phyloP scores from a whole-genome alignment of 2,329 filamentous ascomycete genomes.

The Colletotrichum plurivorum region DNA sequence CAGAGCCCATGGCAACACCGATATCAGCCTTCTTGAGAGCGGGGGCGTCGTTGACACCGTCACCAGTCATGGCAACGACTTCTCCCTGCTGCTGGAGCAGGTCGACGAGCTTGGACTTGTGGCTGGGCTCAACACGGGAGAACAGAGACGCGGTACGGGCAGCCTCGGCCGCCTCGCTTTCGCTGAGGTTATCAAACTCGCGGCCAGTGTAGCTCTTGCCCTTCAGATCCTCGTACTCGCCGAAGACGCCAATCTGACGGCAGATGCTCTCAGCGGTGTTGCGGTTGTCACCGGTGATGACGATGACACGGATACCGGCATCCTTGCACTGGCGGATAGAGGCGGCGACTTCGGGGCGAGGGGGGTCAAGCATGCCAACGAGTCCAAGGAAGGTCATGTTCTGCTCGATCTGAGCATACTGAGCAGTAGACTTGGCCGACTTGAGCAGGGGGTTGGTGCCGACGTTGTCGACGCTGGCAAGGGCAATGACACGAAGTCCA shows the following conservation, averaged over 20 bases:
- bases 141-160: slow-evolving; percentile 91
- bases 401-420: slow-evolving; percentile 91
- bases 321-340: slow-evolving; percentile 92
- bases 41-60: slow-evolving; percentile 98
- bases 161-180: slow-evolving; percentile 84
- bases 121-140: slow-evolving; percentile 93
- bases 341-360: slow-evolving; percentile 88
- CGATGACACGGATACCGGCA: slow-evolving; percentile 95
- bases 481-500: slow-evolving; percentile 93
- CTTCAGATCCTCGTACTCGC: slow-evolving; percentile 81
- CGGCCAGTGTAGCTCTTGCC: slow-evolving; percentile 97
- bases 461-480: slow-evolving; percentile 87
- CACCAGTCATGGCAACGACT: slow-evolving; percentile 99
- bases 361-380: slow-evolving; percentile 96
- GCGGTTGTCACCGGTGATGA: slow-evolving; percentile 98
- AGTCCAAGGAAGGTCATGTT: slow-evolving; percentile 95
- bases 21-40: slow-evolving; percentile 99
- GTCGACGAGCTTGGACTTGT: slow-evolving; percentile 98
- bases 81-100: slow-evolving; percentile 93
- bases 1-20: slow-evolving; percentile 98
- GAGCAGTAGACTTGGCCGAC: slow-evolving; percentile 83
- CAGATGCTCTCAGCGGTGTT: slow-evolving; percentile 99
- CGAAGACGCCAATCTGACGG: slow-evolving; percentile 96
- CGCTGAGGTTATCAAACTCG: slow-evolving; percentile 89
- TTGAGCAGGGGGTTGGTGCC: slow-evolving; percentile 77